These are phyloP conservation scores for Celoporthe dispersa DNA, from an alignment of 2,329 filamentous ascomycete genomes.

Conservation along the genomic window DNA sequence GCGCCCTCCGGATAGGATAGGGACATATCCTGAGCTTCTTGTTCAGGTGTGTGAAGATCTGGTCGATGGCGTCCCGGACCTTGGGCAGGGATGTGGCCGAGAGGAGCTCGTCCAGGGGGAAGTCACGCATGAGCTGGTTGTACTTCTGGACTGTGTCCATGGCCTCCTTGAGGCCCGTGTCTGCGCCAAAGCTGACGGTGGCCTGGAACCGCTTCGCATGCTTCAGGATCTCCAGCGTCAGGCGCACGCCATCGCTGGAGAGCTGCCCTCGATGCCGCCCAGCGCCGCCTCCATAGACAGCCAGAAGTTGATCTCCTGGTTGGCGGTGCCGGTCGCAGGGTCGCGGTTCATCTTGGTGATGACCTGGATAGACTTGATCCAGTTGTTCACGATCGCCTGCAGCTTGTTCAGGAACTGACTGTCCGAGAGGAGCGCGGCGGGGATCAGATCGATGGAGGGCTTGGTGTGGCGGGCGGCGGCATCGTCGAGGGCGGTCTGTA, in stretches of 20 bases:
- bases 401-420: slow-evolving; percentile 92
- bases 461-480: slow-evolving; percentile 69
- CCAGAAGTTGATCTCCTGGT: slow-evolving; percentile 99
- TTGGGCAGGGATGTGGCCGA: slow-evolving; percentile 89
- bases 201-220: slow-evolving; percentile 98
- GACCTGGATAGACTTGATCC: slow-evolving; percentile 98
- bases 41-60: slow-evolving; percentile 94
- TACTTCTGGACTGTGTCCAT: slow-evolving; percentile 98
- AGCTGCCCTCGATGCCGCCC: slow-evolving; percentile 90
- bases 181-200: slow-evolving; percentile 93
- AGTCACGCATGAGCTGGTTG: slow-evolving; percentile 98
- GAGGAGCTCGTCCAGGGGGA: slow-evolving; percentile 91
- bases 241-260: slow-evolving; percentile 80
- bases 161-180: slow-evolving; percentile 94
- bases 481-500: slow-evolving; percentile 83
- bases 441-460: slow-evolving; percentile 79
- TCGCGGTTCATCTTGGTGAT: slow-evolving; percentile 95
- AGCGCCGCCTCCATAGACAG: slow-evolving; percentile 93
- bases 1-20: slow-evolving; percentile 88
- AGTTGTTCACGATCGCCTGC: slow-evolving; percentile 91
- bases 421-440: slow-evolving; percentile 76
- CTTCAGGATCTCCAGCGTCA: slow-evolving; percentile 94
- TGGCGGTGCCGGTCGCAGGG: slow-evolving; percentile 74
- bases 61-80: slow-evolving; percentile 82
- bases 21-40: slow-evolving; percentile 97